Percentiles rank a stretch among this genome's conserved stretches.
Conservation (phyloP, 805 yeast genomes). For the Debaryomyces hansenii region DNA sequence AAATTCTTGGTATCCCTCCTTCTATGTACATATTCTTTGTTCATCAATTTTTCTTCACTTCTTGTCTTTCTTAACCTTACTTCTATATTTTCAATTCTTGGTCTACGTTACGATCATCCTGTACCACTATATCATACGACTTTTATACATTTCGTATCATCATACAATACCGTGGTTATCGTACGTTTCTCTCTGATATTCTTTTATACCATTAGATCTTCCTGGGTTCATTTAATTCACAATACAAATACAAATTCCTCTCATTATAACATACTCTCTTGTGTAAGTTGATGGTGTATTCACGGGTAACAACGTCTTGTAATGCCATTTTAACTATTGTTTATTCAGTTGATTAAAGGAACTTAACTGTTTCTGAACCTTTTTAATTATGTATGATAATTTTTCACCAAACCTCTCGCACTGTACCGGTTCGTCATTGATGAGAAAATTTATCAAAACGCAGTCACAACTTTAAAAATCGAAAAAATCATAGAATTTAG, state of each 20-base stretch:
- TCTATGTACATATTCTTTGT: too few species aligned
- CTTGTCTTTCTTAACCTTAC: too few species aligned
- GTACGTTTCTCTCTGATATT: background rate
- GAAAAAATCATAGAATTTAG: background rate
- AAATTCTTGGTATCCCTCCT: background rate
- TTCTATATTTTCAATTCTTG: too few species aligned
- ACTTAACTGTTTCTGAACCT: background rate
- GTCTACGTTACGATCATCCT: too few species aligned
- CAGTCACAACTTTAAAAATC: background rate
- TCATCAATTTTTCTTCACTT: too few species aligned
- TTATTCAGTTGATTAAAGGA: constrained; percentile 8
- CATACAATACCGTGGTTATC: too few species aligned
- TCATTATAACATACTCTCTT: constrained; percentile 77
- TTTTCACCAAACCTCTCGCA: constrained; percentile 1
- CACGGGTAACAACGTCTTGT: constrained; percentile 99
- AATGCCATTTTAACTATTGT: constrained; percentile 64
- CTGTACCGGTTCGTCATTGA: background rate
- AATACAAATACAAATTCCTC: background rate
- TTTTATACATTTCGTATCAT: too few species aligned
- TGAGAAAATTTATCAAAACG: background rate
- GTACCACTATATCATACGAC: too few species aligned
- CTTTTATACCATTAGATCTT: background rate
- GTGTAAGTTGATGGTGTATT: constrained; percentile 99
- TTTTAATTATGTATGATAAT: background rate
- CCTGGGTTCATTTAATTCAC: too few species aligned